Base-by-base conservation (phyloP, 306 rosid species). In the Quercus bicolor region DNA sequence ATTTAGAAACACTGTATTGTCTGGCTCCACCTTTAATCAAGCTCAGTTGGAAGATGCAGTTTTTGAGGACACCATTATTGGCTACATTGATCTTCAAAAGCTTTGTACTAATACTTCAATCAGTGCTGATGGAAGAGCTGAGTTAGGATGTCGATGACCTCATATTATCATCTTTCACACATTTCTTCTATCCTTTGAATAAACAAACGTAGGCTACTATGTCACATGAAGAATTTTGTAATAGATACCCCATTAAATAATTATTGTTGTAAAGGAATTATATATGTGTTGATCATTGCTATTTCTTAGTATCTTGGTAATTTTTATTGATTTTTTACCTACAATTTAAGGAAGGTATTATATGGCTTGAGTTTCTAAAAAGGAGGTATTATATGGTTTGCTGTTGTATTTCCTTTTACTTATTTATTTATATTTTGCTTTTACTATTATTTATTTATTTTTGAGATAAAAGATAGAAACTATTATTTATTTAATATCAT, bases 21-120 rank as follows among this genome's bases (percentile, higher is more conserved):
- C 98, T 6, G 98, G 98, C 37, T 92, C 98, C 62, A 94, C 97
- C 40, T 94, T 92, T 68, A 78, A 88, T 69, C 88, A 88, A 29
- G 98, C 98, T 29, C 85, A 88, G 62, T 88, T 95, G 68, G 88
- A 91, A 45, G 87, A 84, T 72, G 98, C 86, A 28, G 86, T 81
- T 75, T 95, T 92, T 75, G 98, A 95, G 87, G 98, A 95, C 81
- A 92, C 98, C 57, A 95, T 95, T 71, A 90, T 95, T 79, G 98
- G 97, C 70, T 95, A 92, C 83, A 85, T 92, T 79, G 98, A 95
- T 84, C 96, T 95, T 33, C 98, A 92, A 82, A 94, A 94, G 84
- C 86, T 94, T 60, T 94, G 98, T 79, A 85, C 70, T 79, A 94
- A 94, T 80, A 84, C 84, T 21, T 73, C 88, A 40, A 78, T 94